Evolutionary conservation across 2,329 filamentous ascomycete species (phyloP).

Genomic region (Pseudogymnoascus sp.): DNA sequence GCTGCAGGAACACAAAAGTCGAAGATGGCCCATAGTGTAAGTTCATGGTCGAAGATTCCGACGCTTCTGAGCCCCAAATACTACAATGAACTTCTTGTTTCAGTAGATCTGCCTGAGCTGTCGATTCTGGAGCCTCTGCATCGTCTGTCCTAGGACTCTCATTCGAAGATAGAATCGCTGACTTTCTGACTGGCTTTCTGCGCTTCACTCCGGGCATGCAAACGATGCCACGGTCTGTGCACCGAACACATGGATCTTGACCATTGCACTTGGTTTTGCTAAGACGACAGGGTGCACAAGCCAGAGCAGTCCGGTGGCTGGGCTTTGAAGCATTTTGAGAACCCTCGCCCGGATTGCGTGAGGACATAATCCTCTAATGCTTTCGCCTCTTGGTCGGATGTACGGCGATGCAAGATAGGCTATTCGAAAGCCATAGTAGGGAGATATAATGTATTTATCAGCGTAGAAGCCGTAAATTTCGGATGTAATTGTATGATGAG

Average conservation of each 20-base stretch:
- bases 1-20: conserved; percentile 10
- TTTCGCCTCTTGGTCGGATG: background rate
- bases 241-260: conserved; percentile 9
- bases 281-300: conserved; percentile 10
- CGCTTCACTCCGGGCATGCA: conserved; percentile 9
- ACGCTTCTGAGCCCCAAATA: conserved; percentile 7
- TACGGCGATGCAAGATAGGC: background rate
- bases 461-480: background rate
- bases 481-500: background rate
- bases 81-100: conserved; percentile 11
- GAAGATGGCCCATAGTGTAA: conserved; percentile 13
- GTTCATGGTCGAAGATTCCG: conserved; percentile 9
- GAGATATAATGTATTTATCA: background rate
- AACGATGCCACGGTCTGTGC: conserved; percentile 7
- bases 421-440: background rate
- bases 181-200: background rate
- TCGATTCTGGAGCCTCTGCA: background rate
- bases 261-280: conserved; percentile 11
- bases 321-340: conserved; percentile 2
- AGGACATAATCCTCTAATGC: background rate
- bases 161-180: background rate
- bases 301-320: background rate
- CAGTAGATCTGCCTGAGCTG: background rate
- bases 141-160: background rate
- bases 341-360: background rate